Conservation (phyloP, 352 stramenopile species). For the Peronospora tabacina region DNA sequence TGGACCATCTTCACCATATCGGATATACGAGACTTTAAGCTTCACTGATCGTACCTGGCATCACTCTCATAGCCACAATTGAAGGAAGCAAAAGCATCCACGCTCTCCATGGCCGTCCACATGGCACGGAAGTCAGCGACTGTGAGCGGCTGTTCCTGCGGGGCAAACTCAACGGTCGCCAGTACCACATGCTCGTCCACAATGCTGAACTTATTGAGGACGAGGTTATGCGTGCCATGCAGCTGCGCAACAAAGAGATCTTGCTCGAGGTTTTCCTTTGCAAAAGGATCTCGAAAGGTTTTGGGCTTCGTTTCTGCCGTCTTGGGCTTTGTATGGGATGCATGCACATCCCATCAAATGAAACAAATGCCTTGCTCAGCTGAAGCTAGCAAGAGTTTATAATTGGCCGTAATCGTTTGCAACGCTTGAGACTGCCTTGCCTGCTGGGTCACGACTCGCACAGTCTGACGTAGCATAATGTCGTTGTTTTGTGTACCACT, state of each 20-base stretch:
- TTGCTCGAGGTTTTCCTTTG: conserved; percentile 56
- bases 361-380: conserved; percentile 31
- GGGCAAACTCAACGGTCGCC: conserved; percentile 59
- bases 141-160: conserved; percentile 50
- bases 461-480: conserved; percentile 47
- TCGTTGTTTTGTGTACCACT: neutral
- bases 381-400: conserved; percentile 41
- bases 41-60: conserved; percentile 34
- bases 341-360: conserved; percentile 48
- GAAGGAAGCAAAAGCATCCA: conserved; percentile 79
- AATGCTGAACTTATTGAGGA: conserved; percentile 80
- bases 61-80: conserved; percentile 81
- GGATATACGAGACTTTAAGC: neutral
- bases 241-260: conserved; percentile 61
- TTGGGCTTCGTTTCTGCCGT: conserved; percentile 12
- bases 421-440: conserved; percentile 52
- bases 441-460: conserved; percentile 55
- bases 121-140: conserved; percentile 50
- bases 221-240: conserved; percentile 65
- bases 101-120: conserved; percentile 60
- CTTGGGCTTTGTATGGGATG: conserved; percentile 35
- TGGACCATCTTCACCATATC: neutral
- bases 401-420: conserved; percentile 49
- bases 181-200: conserved; percentile 77
- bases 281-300: conserved; percentile 62